Evolutionary conservation across 2,329 filamentous ascomycete genomes (phyloP).

Genomic region (Clarireedia homoeocarpa): DNA sequence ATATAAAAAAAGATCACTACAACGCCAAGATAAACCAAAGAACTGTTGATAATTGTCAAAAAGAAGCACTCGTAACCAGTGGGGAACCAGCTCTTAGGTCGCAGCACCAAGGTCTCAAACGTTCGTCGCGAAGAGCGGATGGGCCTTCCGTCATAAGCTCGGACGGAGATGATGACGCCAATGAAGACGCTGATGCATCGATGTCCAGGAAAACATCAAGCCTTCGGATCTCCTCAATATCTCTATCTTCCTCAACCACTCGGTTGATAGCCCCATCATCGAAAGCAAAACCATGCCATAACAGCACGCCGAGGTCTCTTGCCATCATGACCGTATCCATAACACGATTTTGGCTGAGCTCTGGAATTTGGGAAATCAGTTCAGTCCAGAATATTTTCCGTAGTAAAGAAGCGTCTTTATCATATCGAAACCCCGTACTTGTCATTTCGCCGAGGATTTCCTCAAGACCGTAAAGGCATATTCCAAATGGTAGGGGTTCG

Average conservation of each 20-base stretch:
- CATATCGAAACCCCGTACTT: constrained; percentile 33
- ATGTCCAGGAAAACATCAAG: constrained; percentile 33
- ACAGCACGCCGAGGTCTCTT: constrained; percentile 46
- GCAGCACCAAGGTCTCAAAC: too few relatives aligned
- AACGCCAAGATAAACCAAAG: too few relatives aligned
- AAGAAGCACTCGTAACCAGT: too few relatives aligned
- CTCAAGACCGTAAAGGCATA: constrained; percentile 53
- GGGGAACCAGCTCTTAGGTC: too few relatives aligned
- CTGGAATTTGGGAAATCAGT: constrained; percentile 31
- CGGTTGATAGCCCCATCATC: constrained; percentile 52
- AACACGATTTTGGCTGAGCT: constrained; percentile 18
- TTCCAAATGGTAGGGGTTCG: constrained; percentile 51
- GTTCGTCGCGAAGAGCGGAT: not conserved
- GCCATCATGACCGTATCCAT: constrained; percentile 35
- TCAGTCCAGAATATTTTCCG: constrained; percentile 43
- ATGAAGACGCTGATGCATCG: not conserved
- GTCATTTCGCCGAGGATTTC: constrained; percentile 45
- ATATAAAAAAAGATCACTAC: too few relatives aligned
- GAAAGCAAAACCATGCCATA: constrained; percentile 58
- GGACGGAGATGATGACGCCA: not conserved
- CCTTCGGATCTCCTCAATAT: constrained; percentile 45
- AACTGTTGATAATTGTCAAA: too few relatives aligned
- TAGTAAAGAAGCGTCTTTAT: constrained; percentile 35
- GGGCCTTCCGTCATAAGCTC: not conserved
- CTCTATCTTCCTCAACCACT: constrained; percentile 43